phyloP scores from a whole-genome alignment of 2,329 filamentous ascomycete genomes.

The Dactylellina sp. region DNA sequence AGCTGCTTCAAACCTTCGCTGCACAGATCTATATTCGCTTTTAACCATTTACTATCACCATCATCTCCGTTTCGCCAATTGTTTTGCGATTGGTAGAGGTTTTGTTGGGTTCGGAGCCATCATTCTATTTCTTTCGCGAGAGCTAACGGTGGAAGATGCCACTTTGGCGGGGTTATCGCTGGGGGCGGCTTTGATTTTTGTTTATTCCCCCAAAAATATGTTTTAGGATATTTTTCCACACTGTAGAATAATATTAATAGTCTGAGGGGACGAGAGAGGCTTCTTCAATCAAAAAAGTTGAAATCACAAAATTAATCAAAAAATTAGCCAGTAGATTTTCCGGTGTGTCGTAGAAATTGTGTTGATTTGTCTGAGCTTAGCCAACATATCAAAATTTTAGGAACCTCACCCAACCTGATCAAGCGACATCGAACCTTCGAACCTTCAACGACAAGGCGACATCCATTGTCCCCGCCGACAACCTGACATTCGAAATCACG shows the following conservation, averaged over 20 bases:
- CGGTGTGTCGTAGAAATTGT: constrained; percentile 17
- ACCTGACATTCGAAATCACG: not conserved
- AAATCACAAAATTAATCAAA: not conserved
- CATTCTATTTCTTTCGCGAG: not conserved
- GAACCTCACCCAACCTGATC: constrained; percentile 5
- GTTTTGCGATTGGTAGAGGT: constrained; percentile 3
- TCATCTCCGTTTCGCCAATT: not conserved
- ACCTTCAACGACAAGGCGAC: not conserved
- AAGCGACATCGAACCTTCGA: not conserved
- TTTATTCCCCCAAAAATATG: not conserved
- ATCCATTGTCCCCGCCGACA: constrained; percentile 21
- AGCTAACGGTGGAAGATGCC: not conserved
- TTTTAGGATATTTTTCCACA: not conserved
- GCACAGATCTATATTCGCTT: constrained; percentile 10
- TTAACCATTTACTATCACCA: not conserved
- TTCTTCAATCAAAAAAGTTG: not conserved
- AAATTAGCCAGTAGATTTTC: no score
- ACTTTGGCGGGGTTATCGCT: constrained; percentile 6
- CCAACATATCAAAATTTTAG: constrained; percentile 27
- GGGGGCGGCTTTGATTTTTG: not conserved
- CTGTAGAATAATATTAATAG: constrained; percentile 23
- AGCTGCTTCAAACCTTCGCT: constrained; percentile 12
- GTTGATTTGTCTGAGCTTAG: constrained; percentile 4
- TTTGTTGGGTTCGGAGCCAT: constrained; percentile 14
- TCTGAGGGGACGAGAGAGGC: not conserved